phyloP scores from a whole-genome alignment of 2,329 filamentous ascomycete genomes.

The Fusarium kyushuense region DNA sequence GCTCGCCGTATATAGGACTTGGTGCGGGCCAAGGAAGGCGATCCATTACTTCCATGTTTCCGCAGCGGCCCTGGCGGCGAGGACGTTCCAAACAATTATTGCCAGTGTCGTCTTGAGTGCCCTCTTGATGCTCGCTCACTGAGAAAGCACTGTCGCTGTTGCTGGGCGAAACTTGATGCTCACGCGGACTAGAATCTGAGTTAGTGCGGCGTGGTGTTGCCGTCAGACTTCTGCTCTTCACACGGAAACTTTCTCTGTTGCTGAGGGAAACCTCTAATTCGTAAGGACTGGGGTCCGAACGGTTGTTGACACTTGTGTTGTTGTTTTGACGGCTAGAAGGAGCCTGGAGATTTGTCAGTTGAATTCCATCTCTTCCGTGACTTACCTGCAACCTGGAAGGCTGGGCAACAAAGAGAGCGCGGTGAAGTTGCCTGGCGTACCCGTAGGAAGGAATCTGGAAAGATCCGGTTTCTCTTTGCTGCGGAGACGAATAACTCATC shows the following conservation, averaged over 20 bases:
- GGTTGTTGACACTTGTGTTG: background rate
- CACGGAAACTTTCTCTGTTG: background rate
- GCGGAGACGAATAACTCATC: background rate
- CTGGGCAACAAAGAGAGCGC: background rate
- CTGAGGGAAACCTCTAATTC: background rate
- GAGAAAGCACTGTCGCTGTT: background rate
- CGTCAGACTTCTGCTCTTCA: background rate
- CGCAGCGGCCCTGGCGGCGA: background rate
- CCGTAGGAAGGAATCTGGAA: background rate
- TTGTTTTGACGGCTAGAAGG: background rate
- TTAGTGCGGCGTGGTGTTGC: background rate
- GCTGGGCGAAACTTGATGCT: background rate
- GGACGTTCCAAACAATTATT: background rate
- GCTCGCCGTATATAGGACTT: background rate
- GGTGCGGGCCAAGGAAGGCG: slow-evolving; percentile 1
- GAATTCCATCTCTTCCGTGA: background rate
- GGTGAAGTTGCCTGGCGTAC: background rate
- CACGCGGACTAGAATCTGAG: background rate
- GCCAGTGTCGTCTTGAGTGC: background rate
- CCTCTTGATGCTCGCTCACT: background rate
- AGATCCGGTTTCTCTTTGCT: background rate
- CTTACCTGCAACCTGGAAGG: slow-evolving; percentile 10
- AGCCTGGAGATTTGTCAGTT: slow-evolving; percentile 14
- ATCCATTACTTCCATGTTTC: slow-evolving; percentile 7
- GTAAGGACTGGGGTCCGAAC: background rate